Percentiles rank a stretch among this genome's conserved stretches.
These are phyloP conservation scores for Elymus sibiricus DNA, from an alignment of 176 grass and related monocot genomes.

Conservation along the genomic window DNA sequence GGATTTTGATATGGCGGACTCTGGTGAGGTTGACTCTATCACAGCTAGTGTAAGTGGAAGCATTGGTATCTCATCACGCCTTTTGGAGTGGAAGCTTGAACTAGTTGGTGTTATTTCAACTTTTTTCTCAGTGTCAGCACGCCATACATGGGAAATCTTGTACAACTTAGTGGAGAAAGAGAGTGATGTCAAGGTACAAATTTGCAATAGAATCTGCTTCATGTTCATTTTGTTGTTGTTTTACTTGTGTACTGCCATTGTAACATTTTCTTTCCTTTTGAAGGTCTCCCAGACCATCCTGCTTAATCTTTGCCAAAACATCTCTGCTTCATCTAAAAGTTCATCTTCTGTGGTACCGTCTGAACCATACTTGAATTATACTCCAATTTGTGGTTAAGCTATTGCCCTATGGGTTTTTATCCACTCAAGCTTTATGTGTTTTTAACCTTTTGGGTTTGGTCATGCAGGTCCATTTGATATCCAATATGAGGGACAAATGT, in stretches of 20 bases:
- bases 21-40: conserved; percentile 55
- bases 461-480: conserved; percentile 56
- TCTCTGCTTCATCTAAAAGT: conserved; percentile 46
- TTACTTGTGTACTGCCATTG: neutral
- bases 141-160: conserved; percentile 77
- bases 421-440: neutral
- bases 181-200: conserved; percentile 61
- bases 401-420: conserved; percentile 17
- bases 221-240: conserved; percentile 22
- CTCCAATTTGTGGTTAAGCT: conserved; percentile 25
- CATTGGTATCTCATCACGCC: conserved; percentile 39
- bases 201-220: conserved; percentile 11
- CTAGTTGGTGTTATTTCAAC: conserved; percentile 60
- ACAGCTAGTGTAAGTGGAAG: conserved; percentile 39
- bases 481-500: conserved; percentile 43
- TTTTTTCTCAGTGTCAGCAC: conserved; percentile 65
- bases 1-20: conserved; percentile 70
- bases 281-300: conserved; percentile 68
- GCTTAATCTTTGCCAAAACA: conserved; percentile 73
- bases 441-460: conserved; percentile 29
- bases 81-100: conserved; percentile 59
- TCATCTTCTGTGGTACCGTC: conserved; percentile 62
- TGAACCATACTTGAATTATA: conserved; percentile 16
- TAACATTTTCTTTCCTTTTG: conserved; percentile 29
- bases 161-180: conserved; percentile 56